Percentiles rank a stretch among this genome's conserved stretches.
These are phyloP conservation scores for Chaetomium sp. DNA, from an alignment of 2,329 filamentous ascomycete genomes.

Conservation along the genomic window DNA sequence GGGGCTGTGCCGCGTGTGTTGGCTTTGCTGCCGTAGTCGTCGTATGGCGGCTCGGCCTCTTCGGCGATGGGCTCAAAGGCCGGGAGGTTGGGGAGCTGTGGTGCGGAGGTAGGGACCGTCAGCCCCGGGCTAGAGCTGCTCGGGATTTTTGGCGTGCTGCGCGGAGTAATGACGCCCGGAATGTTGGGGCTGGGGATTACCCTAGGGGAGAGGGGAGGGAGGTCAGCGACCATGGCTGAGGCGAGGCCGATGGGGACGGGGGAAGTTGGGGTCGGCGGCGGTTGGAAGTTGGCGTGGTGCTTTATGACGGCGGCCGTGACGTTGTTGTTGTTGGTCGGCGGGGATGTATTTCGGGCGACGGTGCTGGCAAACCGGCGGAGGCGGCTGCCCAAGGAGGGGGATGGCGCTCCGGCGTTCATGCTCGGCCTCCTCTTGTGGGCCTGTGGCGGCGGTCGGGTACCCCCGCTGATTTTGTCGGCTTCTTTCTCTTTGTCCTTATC, in stretches of 20 bases:
- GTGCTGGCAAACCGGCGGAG: constrained; percentile 36
- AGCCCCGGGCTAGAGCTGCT: not conserved
- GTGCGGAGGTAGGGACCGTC: constrained; percentile 21
- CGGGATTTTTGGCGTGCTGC: not conserved
- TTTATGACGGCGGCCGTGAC: not conserved
- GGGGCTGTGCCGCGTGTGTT: not conserved
- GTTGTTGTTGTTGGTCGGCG: constrained; percentile 15
- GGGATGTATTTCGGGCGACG: constrained; percentile 27
- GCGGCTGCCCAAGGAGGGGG: constrained; percentile 28
- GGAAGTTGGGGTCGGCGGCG: constrained; percentile 19
- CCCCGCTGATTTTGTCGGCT: constrained; percentile 5
- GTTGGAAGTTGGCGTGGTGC: constrained; percentile 10
- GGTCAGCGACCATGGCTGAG: constrained; percentile 31
- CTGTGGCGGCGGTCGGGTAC: constrained; percentile 3
- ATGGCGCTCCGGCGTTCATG: constrained; percentile 27
- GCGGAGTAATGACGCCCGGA: constrained; percentile 2
- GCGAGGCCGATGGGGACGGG: constrained; percentile 32
- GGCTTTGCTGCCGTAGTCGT: not conserved
- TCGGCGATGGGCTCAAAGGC: constrained; percentile 32
- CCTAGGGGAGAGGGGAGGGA: constrained; percentile 33
- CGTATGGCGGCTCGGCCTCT: constrained; percentile 24
- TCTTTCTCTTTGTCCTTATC: constrained; percentile 27
- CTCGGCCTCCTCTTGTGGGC: constrained; percentile 28
- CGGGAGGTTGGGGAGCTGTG: constrained; percentile 32
- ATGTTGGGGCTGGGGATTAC: constrained; percentile 21